These are phyloP conservation scores for Cercospora citrullina DNA, from an alignment of 2,329 filamentous ascomycete species.

Conservation along the genomic window DNA sequence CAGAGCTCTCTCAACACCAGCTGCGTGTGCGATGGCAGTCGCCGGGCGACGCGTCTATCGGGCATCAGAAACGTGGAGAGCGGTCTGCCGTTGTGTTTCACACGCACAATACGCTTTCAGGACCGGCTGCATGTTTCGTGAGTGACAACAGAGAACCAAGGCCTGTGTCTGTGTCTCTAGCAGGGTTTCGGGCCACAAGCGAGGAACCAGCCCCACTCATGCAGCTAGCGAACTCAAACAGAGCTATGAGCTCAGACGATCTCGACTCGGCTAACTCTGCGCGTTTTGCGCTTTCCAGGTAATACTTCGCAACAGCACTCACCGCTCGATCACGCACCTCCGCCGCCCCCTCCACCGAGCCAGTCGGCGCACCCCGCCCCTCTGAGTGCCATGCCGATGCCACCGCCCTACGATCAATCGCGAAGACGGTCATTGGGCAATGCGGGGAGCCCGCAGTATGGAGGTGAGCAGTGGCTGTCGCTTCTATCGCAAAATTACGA, in stretches of 20 bases:
- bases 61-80: neutral
- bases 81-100: slow-evolving; percentile 6
- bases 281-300: slow-evolving; percentile 6
- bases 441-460: slow-evolving; percentile 35
- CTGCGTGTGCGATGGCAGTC: neutral
- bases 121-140: neutral
- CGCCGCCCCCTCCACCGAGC: slow-evolving; percentile 24
- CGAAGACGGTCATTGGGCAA: slow-evolving; percentile 48
- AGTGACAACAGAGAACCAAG: neutral
- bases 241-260: slow-evolving; percentile 6
- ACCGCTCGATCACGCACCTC: slow-evolving; percentile 20
- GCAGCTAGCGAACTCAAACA: slow-evolving; percentile 4
- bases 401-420: slow-evolving; percentile 45
- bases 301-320: slow-evolving; percentile 12
- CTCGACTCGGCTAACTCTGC: slow-evolving; percentile 13
- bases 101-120: slow-evolving; percentile 2
- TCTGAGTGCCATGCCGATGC: slow-evolving; percentile 39
- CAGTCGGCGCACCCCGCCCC: slow-evolving; percentile 31
- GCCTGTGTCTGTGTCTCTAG: neutral
- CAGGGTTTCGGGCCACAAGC: slow-evolving; percentile 5
- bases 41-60: neutral
- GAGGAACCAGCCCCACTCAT: slow-evolving; percentile 3
- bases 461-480: slow-evolving; percentile 22
- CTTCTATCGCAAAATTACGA: neutral
- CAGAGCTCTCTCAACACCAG: neutral